These are phyloP conservation scores for Dioscorea zingiberensis DNA, from an alignment of 106 monocot species.

Conservation along the genomic window DNA sequence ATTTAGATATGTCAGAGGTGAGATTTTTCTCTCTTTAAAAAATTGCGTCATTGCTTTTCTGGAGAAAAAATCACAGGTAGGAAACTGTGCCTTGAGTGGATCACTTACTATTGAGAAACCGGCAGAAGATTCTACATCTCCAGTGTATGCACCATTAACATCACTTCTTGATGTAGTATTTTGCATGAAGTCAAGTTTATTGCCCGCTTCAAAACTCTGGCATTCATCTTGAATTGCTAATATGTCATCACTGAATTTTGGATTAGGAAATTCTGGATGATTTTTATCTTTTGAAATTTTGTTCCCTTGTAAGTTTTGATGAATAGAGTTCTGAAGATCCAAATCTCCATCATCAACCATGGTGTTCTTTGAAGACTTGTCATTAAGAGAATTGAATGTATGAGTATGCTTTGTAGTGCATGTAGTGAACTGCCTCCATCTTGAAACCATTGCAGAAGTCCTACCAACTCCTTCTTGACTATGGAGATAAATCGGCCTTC, in stretches of 20 bases:
- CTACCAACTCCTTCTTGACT: constrained; percentile 80
- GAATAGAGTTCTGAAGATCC: constrained; percentile 2
- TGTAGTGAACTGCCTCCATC: constrained; percentile 73
- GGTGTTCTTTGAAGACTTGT: constrained; percentile 18
- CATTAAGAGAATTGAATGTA: constrained; percentile 17
- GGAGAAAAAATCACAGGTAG: constrained; percentile 80
- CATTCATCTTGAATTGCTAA: constrained; percentile 5
- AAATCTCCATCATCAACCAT: constrained; percentile 2
- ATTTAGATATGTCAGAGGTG: constrained; percentile 48
- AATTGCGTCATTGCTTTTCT: constrained; percentile 58
- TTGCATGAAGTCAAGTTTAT: constrained; percentile 7
- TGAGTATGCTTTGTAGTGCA: constrained; percentile 23
- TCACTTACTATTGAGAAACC: constrained; percentile 27
- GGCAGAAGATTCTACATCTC: constrained; percentile 11
- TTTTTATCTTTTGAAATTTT: constrained; percentile 14
- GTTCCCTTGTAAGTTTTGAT: constrained; percentile 7
- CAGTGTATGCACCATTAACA: constrained; percentile 5
- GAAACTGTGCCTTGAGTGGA: constrained; percentile 78
- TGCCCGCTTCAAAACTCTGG: constrained; percentile 14
- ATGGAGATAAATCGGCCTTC: constrained; percentile 79
- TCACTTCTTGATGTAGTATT: constrained; percentile 3
- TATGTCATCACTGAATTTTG: constrained; percentile 1
- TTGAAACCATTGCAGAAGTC: constrained; percentile 94
- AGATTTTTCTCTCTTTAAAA: constrained; percentile 48
- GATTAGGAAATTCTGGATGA: constrained; percentile 2